A percentile compares a stretch with the other conserved stretches of the same genome.
These are phyloP conservation scores for Mortierella sp. DNA, from an alignment of 371 early-diverging fungal genomes.

Conservation along the genomic window DNA sequence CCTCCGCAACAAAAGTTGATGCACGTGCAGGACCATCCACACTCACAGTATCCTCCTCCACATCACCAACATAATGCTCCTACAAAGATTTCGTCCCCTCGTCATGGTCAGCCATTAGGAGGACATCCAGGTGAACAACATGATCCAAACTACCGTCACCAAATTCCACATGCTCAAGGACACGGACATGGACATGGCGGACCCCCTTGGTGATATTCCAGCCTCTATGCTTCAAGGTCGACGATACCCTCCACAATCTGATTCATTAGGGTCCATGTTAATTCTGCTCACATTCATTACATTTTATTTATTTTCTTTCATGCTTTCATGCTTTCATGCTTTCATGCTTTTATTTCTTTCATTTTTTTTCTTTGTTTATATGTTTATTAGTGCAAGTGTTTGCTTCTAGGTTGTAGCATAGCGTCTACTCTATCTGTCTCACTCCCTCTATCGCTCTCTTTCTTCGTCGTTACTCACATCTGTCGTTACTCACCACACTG, in stretches of 20 bases:
- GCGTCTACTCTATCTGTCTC: neutral
- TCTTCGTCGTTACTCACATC: conserved; percentile 1
- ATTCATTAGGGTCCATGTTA: neutral
- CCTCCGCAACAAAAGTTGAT: conserved; percentile 28
- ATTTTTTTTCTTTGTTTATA: neutral
- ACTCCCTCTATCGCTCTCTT: neutral
- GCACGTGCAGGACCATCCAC: conserved; percentile 28
- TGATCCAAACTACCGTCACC: conserved; percentile 41
- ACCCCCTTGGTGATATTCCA: conserved; percentile 22
- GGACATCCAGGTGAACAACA: conserved; percentile 20
- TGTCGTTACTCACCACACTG: neutral
- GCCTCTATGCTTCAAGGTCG: neutral
- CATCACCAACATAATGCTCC: conserved; percentile 16
- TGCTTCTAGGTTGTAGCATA: conserved; percentile 1
- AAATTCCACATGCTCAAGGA: conserved; percentile 18
- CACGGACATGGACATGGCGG: conserved; percentile 23
- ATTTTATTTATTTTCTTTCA: neutral
- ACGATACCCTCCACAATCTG: neutral
- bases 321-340: neutral
- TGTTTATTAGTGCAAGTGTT: neutral
- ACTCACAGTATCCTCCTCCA: conserved; percentile 17
- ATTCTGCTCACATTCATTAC: neutral
- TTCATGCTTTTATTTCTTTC: neutral
- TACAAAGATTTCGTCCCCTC: conserved; percentile 33
- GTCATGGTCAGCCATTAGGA: conserved; percentile 22